Conservation (phyloP, 2,329 filamentous ascomycete species). For the Teratosphaeria gauchensis region DNA sequence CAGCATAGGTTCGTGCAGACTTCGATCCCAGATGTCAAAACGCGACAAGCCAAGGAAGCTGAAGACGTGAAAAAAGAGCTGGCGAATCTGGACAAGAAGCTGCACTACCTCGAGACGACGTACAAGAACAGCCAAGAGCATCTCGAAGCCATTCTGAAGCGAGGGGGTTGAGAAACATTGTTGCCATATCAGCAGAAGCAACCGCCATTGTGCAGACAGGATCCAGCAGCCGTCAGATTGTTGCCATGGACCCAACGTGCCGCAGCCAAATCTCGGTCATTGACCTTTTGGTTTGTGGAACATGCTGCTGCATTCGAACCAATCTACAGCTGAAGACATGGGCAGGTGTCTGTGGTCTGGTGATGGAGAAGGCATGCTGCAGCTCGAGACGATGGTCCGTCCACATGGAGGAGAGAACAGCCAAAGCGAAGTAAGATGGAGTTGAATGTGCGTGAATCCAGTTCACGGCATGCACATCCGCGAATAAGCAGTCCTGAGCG, state of each 20-base stretch:
- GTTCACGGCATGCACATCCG: neutral
- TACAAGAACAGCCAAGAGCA: slow-evolving; percentile 89
- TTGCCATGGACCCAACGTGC: neutral
- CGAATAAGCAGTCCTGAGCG: neutral
- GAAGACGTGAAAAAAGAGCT: slow-evolving; percentile 69
- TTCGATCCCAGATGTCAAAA: slow-evolving; percentile 61
- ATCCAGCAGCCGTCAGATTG: neutral
- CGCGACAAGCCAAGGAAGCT: slow-evolving; percentile 65
- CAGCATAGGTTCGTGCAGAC: slow-evolving; percentile 71
- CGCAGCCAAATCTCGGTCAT: neutral
- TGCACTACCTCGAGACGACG: slow-evolving; percentile 89
- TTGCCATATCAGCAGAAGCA: neutral
- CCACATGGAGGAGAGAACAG: too few species aligned
- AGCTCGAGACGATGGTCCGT: too few species aligned
- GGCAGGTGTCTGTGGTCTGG: too few species aligned
- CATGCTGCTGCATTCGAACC: too few species aligned
- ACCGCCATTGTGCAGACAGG: neutral
- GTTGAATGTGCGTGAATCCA: neutral
- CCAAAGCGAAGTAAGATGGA: too few species aligned
- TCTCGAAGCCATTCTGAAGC: slow-evolving; percentile 74
- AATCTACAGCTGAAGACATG: too few species aligned
- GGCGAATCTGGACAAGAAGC: slow-evolving; percentile 71
- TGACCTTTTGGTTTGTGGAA: neutral
- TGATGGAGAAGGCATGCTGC: too few species aligned
- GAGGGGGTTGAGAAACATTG: slow-evolving; percentile 16